These are phyloP conservation scores for Penicillium silybi DNA, from an alignment of 495 filamentous ascomycete genomes.

Conservation along the genomic window DNA sequence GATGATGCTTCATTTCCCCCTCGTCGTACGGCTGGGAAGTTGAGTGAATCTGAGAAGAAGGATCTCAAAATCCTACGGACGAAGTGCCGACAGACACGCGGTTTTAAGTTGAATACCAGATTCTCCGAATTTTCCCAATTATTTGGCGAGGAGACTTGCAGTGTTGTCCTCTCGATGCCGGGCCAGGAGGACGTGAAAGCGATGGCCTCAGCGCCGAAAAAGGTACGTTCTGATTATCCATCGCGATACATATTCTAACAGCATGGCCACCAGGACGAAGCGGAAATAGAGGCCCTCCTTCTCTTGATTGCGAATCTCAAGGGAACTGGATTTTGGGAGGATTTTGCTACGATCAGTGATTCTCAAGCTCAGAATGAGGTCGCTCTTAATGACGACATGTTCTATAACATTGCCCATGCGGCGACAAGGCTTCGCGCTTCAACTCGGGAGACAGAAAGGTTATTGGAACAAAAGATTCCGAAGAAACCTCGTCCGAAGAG, in stretches of 20 bases:
- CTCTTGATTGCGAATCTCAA: background rate
- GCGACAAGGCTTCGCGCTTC: background rate
- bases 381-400: constrained; percentile 9
- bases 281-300: background rate
- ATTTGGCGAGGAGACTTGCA: background rate
- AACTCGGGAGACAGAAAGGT: background rate
- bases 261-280: background rate
- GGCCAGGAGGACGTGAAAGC: background rate
- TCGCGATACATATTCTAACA: background rate
- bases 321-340: background rate
- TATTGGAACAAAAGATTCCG: background rate
- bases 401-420: constrained; percentile 5
- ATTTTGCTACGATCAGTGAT: background rate
- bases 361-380: background rate
- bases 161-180: background rate
- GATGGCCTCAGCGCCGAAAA: background rate
- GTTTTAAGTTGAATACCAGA: background rate
- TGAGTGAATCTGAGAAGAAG: background rate
- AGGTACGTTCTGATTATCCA: background rate
- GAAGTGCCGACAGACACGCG: background rate
- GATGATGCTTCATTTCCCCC: too few relatives aligned
- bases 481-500: background rate
- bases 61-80: background rate
- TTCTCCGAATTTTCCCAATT: background rate
- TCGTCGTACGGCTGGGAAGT: background rate